Percentiles rank a stretch among this genome's conserved stretches.
phyloP scores from a whole-genome alignment of 2,329 filamentous ascomycete species.

The Eutypella sp. region DNA sequence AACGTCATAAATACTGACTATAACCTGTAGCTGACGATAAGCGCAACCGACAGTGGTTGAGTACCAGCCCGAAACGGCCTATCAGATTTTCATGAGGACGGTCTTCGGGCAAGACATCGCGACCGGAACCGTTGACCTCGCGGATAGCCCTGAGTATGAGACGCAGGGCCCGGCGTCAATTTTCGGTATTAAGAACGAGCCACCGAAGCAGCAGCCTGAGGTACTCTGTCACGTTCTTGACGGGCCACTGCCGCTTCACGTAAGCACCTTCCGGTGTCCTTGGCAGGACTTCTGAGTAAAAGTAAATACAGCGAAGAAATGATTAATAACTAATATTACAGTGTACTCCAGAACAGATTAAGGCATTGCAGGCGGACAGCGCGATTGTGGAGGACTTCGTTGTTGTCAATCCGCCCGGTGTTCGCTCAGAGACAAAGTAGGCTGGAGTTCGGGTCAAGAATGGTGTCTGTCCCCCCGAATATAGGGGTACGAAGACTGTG shows the following conservation, averaged over 20 bases:
- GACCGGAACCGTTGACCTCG: conserved; percentile 41
- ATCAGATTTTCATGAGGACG: conserved; percentile 44
- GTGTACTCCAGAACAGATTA: conserved; percentile 4
- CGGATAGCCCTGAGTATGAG: background rate
- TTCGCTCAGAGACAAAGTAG: too few species aligned
- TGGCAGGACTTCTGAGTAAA: background rate
- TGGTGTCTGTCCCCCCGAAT: too few species aligned
- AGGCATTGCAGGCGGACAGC: conserved; percentile 2
- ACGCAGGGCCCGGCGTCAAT: conserved; percentile 10
- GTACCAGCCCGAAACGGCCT: conserved; percentile 46
- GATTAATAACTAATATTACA: background rate
- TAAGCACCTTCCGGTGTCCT: background rate
- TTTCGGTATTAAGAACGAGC: conserved; percentile 7
- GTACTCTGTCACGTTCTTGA: conserved; percentile 5
- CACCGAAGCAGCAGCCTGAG: conserved; percentile 1
- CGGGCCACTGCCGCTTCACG: background rate
- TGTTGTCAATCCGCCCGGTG: conserved; percentile 2
- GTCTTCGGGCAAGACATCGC: conserved; percentile 44
- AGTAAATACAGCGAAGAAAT: background rate
- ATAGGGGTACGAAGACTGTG: too few species aligned
- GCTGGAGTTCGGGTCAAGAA: too few species aligned
- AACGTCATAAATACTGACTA: background rate
- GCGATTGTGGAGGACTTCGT: conserved; percentile 5
- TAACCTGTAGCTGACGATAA: background rate
- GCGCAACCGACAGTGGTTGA: conserved; percentile 31